Percentiles rank a stretch among this genome's conserved stretches.
Evolutionary conservation across 441 rosid genomes (phyloP).

Genomic region (Raphanus hybrid): DNA sequence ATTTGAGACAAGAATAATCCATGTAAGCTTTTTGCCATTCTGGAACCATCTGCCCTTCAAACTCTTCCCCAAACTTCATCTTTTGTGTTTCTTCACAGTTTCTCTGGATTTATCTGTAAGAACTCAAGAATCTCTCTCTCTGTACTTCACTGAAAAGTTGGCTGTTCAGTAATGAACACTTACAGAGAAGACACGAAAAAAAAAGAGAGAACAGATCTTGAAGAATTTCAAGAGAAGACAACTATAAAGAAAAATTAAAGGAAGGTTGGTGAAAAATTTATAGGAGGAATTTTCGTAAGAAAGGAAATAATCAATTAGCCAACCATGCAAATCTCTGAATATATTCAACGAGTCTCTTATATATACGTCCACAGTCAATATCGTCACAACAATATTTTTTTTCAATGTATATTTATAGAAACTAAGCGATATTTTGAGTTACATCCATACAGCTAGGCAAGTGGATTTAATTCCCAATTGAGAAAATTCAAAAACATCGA

Average conservation of each 20-base stretch:
- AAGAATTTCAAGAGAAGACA: background rate
- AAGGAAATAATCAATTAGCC: background rate
- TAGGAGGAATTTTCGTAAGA: background rate
- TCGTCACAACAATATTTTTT: background rate
- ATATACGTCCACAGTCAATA: background rate
- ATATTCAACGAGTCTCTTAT: slow-evolving; percentile 13
- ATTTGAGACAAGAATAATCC: slow-evolving; percentile 48
- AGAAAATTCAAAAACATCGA: slow-evolving; percentile 18
- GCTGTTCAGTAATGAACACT: slow-evolving; percentile 2
- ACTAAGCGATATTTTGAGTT: slow-evolving; percentile 6
- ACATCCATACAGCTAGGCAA: slow-evolving; percentile 17
- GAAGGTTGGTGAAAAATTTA: too few relatives aligned
- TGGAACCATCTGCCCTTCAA: slow-evolving; percentile 50
- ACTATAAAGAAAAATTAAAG: background rate
- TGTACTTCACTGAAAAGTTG: background rate
- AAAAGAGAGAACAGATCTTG: too few relatives aligned
- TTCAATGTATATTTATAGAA: background rate
- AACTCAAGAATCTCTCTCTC: slow-evolving; percentile 22
- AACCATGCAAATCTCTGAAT: slow-evolving; percentile 30
- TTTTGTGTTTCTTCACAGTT: background rate
- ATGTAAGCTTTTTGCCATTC: slow-evolving; percentile 69
- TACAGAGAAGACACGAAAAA: background rate
- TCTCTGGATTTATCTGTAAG: background rate
- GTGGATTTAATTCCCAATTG: slow-evolving; percentile 20
- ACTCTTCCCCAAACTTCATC: slow-evolving; percentile 73